Evolutionary conservation across 2,329 filamentous ascomycete species (phyloP).

Genomic region (Diaporthe velutina): DNA sequence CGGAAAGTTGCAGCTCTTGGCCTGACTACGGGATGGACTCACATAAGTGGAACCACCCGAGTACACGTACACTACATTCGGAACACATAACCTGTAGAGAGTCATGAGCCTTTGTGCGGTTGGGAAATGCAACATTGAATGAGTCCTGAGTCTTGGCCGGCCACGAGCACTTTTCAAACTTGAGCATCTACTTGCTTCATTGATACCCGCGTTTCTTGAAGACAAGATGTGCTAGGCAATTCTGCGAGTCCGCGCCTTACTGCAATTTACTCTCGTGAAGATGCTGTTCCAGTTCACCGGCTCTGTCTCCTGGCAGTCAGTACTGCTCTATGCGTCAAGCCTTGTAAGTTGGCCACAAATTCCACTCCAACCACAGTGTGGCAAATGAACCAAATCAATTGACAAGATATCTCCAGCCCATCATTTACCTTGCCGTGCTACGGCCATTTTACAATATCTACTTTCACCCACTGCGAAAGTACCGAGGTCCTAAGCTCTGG

Average conservation of each 20-base stretch:
- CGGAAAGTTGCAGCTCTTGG: not conserved
- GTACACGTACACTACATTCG: not conserved
- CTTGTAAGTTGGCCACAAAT: not conserved
- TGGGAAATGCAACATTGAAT: not conserved
- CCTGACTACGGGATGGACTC: not conserved
- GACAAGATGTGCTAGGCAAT: not conserved
- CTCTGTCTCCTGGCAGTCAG: slow-evolving; percentile 2
- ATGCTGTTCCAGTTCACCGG: not conserved
- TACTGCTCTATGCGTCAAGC: not conserved
- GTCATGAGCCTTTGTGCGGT: not conserved
- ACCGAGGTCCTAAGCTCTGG: slow-evolving; percentile 30
- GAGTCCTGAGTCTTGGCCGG: not conserved
- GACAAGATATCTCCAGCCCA: not conserved
- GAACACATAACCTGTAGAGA: not conserved
- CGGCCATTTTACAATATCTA: slow-evolving; percentile 29
- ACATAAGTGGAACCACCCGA: not conserved
- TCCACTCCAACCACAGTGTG: not conserved
- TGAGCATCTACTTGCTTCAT: not conserved
- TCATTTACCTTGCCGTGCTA: not conserved
- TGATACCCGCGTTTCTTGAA: not conserved
- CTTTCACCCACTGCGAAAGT: slow-evolving; percentile 29
- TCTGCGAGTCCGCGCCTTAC: not conserved
- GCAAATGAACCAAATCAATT: not conserved
- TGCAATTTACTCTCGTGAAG: not conserved
- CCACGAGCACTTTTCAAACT: not conserved